phyloP scores from a whole-genome alignment of 225 moss, liverwort and hornwort species.

The Physcomitrium patens region DNA sequence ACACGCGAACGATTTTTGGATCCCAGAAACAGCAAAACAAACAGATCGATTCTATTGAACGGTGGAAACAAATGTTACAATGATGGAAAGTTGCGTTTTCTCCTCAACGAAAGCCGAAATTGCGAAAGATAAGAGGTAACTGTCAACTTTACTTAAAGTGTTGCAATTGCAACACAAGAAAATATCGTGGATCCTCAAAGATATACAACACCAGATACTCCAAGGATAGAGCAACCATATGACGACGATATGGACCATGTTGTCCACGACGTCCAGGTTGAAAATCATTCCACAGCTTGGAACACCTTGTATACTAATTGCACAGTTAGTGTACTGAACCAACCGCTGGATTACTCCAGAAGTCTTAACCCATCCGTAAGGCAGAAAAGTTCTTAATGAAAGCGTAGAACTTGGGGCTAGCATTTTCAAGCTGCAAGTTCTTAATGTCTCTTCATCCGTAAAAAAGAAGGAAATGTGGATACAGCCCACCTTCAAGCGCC shows the following conservation, averaged over 20 bases:
- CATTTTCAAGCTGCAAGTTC: slow-evolving; percentile 20
- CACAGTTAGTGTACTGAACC: slow-evolving; percentile 1
- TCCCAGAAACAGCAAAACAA: no score
- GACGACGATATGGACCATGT: neutral
- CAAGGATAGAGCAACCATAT: slow-evolving; percentile 16
- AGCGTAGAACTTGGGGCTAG: slow-evolving; percentile 17
- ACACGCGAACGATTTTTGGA: no score
- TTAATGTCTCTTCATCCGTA: slow-evolving; percentile 2
- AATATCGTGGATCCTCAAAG: neutral
- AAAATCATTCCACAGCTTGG: slow-evolving; percentile 16
- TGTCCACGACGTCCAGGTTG: slow-evolving; percentile 1
- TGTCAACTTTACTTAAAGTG: neutral
- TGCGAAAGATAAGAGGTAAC: neutral
- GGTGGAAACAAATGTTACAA: neutral
- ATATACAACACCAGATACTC: neutral
- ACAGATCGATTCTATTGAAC: no score
- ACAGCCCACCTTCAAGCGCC: neutral
- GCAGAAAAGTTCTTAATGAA: neutral
- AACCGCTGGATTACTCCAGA: slow-evolving; percentile 5
- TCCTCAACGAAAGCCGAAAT: neutral
- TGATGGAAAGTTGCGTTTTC: neutral
- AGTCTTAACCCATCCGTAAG: neutral
- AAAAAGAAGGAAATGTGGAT: neutral
- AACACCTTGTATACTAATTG: neutral
- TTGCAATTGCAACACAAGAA: neutral